Evolutionary conservation across 208 protist species (phyloP).

Genomic region (Leishmania major): DNA sequence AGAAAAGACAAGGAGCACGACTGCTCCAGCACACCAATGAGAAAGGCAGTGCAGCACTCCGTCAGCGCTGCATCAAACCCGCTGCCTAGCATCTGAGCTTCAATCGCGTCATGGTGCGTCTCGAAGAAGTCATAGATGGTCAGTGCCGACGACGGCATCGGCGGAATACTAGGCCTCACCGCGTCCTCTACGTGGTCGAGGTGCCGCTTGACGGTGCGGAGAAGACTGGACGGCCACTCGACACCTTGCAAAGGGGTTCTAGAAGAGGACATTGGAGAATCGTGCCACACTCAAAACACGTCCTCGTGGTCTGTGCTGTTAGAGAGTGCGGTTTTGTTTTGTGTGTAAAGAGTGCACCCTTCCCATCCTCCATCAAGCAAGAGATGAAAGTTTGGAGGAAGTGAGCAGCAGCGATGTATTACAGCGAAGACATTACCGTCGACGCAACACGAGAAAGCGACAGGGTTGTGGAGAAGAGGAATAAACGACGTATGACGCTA

Average conservation of each 20-base stretch:
- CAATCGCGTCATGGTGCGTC: constrained; percentile 29
- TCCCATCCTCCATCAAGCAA: background rate
- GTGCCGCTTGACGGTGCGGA: constrained; percentile 44
- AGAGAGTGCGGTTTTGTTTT: background rate
- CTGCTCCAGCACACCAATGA: constrained; percentile 77
- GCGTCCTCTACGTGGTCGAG: constrained; percentile 68
- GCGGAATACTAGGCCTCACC: constrained; percentile 45
- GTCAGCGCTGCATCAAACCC: constrained; percentile 39
- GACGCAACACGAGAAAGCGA: background rate
- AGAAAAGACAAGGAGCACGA: constrained; percentile 73
- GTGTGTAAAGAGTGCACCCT: background rate
- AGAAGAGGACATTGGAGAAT: background rate
- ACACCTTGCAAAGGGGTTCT: background rate
- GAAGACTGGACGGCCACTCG: constrained; percentile 62
- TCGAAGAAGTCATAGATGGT: constrained; percentile 67
- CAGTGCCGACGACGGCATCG: constrained; percentile 31
- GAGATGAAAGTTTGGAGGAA: too few species aligned
- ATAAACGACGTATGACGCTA: background rate
- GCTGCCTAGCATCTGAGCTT: constrained; percentile 11
- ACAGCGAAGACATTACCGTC: background rate
- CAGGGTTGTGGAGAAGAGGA: too few species aligned
- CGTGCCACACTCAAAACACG: background rate
- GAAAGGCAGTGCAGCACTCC: constrained; percentile 55
- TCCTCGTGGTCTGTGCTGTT: background rate
- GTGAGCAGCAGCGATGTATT: background rate